Base-by-base conservation (phyloP, 768 basidiomycete species). In the Hygrophorus pudorinus region DNA sequence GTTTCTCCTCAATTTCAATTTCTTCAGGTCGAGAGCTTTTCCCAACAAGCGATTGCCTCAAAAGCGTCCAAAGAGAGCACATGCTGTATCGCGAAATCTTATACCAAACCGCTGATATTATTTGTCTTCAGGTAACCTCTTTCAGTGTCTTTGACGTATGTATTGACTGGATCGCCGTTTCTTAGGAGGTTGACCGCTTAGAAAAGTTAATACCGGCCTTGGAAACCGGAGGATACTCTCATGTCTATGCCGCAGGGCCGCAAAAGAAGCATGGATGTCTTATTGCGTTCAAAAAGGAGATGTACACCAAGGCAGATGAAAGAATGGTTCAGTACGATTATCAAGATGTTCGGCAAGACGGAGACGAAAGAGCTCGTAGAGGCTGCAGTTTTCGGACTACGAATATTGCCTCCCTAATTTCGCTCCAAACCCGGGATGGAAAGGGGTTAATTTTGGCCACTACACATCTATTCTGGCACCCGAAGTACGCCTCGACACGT, bases 381-480 rank as follows among this genome's bases (percentile, higher is more conserved):
- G 88, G 80, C 2, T 64, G 66, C 21, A 81, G 76, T 51, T 83
- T 82, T 56, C 64, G 60, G 27, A 92, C 89, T 2, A 85, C 67
- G 59, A 97, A 96, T 57, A 81, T 96, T 40, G 90, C 75, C 2
- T 72, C 76, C 39, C 59, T 97, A 21, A 72, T 87, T 14, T 83
- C 82, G 1, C 64, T 98, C 42, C 65, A 68, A 51, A 65, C 64
- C 36, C 58, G 64, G 5, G 62, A 66, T 12, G 53, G 63, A 20
- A 47, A 67, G 31, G 88, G 91, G 3, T 60, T 89, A 28, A 64
- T 94, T 32, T 65, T 93, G 11, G 88, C 79, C 2, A 96, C 93
- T 1, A 92, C 92, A 0, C 93, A 97, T 65, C 66, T 94, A 17
- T 97, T 96, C 61, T 97, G 93, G 93, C 91, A 94, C 62, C 91